Evolutionary conservation across 208 protist genomes (phyloP), one percentile per base, ranked within the genome.

Genomic region (Crithidia mellificae): DNA sequence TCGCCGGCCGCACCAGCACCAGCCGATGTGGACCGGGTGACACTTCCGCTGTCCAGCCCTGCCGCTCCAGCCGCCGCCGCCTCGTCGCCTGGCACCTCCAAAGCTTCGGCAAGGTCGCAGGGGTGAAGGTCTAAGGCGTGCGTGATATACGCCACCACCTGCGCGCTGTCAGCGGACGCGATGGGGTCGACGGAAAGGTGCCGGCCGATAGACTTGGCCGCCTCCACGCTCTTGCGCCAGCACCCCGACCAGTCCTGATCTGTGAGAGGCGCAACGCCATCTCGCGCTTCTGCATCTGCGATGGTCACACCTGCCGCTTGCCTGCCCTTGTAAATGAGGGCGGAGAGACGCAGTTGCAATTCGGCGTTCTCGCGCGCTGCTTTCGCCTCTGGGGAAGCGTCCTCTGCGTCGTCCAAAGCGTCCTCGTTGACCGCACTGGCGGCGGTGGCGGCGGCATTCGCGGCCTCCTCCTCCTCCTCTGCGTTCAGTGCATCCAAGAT

Each of bases 71-170:
- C 27, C 6, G 14, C 41, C 25, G 29, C 34, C 17, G 19, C 30
- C 22, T 47, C 59, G 20, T 32, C 27, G 9, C 19, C 36, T 6
- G 36, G 17, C 9, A n/a, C 32, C 22, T 25, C 32, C 6, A 73
- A 12, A 8, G 20, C 24, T 24, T 51, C 66, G 12, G 79, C 74
- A 15, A 80, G 43, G 27, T 72, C 66, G 55, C 80, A 87, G 0
- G 72, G 78, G 15, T 74, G 56, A 34, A 94, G 66, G 24, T 47
- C 38, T n/a, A 91, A 73, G 1, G 78, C 77, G 4, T 83, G 68
- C 52, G 77, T 66, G 24, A 90, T 69, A 56, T 88, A 93, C 1
- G 59, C 32, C 20, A 72, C 72, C 1, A 84, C 52, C 24, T 92
- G 72, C 19, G 32, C 67, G 12, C 41, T 58, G 38, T 54, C 49